A percentile compares a stretch with the other conserved stretches of the same genome.
phyloP scores from a whole-genome alignment of 78 protist species.

The slime mould (Dictyostelium discoideum) region dicty_2.7 NC_007088.5:6566001-6566500 shows the following conservation, averaged over 20 bases:
- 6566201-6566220: constrained; percentile 92
- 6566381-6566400: constrained; percentile 93
- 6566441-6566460: background rate
- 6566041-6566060: constrained; percentile 61
- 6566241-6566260: background rate
- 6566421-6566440: constrained; percentile 49
- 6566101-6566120: background rate
- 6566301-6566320: too few species aligned
- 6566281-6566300: too few species aligned
- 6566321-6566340: too few species aligned
- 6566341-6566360: background rate
- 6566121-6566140: background rate
- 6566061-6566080: constrained; percentile 47
- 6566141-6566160: background rate
- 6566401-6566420: constrained; percentile 36
- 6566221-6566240: constrained; percentile 95
- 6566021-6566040: constrained; percentile 25
- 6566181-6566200: constrained; percentile 89
- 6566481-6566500: constrained; percentile 62
- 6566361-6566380: constrained; percentile 94
- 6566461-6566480: constrained; percentile 73
- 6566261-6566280: too few species aligned
- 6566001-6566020: constrained; percentile 10
- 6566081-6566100: constrained; percentile 45
- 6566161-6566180: constrained; percentile 85